These are phyloP conservation scores for Batkoa obscura DNA, from an alignment of 371 early-diverging fungal genomes.

Conservation along the genomic window DNA sequence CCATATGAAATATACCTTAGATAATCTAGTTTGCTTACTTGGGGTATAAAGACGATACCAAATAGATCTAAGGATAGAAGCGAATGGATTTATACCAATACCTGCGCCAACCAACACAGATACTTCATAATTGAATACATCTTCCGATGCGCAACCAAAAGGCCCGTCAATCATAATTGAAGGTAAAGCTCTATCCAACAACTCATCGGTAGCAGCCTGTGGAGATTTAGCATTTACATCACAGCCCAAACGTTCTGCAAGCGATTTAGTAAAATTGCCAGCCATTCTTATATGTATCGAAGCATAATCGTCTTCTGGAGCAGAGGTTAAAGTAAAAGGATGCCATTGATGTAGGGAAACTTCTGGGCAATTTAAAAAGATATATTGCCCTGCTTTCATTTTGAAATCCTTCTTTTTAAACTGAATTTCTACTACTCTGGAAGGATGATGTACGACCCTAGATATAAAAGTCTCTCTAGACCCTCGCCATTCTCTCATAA, in stretches of 20 bases:
- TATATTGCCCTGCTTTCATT: constrained; percentile 45
- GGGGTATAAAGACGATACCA: constrained; percentile 19
- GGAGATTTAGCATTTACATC: constrained; percentile 11
- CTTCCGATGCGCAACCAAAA: constrained; percentile 67
- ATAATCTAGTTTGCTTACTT: constrained; percentile 15
- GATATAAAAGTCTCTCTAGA: constrained; percentile 39
- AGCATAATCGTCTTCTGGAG: constrained; percentile 56
- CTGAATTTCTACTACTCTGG: constrained; percentile 47
- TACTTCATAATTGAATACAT: constrained; percentile 60
- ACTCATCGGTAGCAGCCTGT: neutral
- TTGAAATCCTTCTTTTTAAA: constrained; percentile 35
- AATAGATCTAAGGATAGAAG: constrained; percentile 42
- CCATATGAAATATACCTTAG: constrained; percentile 42
- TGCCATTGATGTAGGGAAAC: constrained; percentile 48
- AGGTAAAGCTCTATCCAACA: constrained; percentile 15
- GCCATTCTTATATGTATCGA: constrained; percentile 58
- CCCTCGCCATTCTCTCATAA: constrained; percentile 50
- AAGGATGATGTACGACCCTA: constrained; percentile 39
- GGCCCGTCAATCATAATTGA: constrained; percentile 61
- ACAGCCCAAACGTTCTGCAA: constrained; percentile 31
- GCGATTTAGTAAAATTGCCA: constrained; percentile 54
- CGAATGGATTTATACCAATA: constrained; percentile 62
- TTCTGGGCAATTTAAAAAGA: constrained; percentile 43
- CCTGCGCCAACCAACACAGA: constrained; percentile 58
- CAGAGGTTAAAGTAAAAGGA: constrained; percentile 69